Evolutionary conservation across 805 yeast species (phyloP).

Genomic region (Zygosaccharomyces pseudorouxii): DNA sequence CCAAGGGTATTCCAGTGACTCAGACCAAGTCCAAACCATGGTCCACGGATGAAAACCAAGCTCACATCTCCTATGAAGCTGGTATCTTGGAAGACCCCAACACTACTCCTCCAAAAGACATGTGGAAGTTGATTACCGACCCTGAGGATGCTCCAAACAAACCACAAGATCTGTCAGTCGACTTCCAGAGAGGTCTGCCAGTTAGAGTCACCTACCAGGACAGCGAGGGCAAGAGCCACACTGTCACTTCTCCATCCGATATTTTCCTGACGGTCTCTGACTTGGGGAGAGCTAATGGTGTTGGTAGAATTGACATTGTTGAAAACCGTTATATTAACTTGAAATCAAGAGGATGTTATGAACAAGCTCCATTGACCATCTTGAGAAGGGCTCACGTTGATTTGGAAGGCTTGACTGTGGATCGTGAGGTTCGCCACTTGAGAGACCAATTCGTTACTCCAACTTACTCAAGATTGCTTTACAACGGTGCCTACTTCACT

Average conservation of each 20-base stretch:
- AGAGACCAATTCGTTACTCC: conserved; percentile 96
- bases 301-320: conserved; percentile 98
- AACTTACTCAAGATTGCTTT: conserved; percentile 79
- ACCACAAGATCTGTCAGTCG: conserved; percentile 85
- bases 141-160: conserved; percentile 91
- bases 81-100: conserved; percentile 99
- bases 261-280: conserved; percentile 89
- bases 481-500: conserved; percentile 96
- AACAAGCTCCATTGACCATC: conserved; percentile 95
- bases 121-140: conserved; percentile 98
- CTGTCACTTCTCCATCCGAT: conserved; percentile 86
- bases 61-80: conserved; percentile 98
- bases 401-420: conserved; percentile 93
- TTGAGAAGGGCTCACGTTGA: conserved; percentile 94
- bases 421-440: conserved; percentile 94
- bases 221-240: conserved; percentile 48
- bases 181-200: conserved; percentile 84
- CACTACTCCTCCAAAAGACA: conserved; percentile 98
- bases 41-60: conserved; percentile 99
- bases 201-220: conserved; percentile 63
- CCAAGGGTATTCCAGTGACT: conserved; percentile 86
- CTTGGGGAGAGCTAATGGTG: conserved; percentile 98
- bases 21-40: conserved; percentile 99
- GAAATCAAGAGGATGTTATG: conserved; percentile 99
- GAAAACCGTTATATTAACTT: conserved; percentile 99